Evolutionary conservation across 208 protist species (phyloP), one percentile per base, ranked within the genome.

Genomic region (Leishmania tropica): DNA sequence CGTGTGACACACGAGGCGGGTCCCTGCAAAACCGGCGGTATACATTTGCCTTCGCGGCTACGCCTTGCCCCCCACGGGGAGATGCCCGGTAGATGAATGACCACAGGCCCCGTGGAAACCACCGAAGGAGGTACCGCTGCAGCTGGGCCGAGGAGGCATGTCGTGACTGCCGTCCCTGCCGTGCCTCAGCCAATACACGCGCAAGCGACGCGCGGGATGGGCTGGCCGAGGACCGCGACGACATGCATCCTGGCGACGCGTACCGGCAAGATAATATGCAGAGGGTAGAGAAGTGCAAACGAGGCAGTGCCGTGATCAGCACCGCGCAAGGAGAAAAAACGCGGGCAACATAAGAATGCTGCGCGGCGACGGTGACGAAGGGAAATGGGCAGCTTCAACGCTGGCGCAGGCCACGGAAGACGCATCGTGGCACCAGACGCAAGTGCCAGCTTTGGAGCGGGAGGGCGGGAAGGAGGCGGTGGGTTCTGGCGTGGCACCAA

Each of bases 61-160:
- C 11, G 11, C 40, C 64, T 24, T 37, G 45, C 42, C 40, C 51
- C 24, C 19, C 53, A n/a, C 5, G 21, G 21, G 56, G n/a, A 3
- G 40, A n/a, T 1, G 24, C 40, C 13, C 42, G 51, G 58, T 84
- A 84, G 68, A 76, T 71, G 5, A 60, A 75, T 3, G 31, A n/a
- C 81, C 81, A 84, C 24, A 80, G 37, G 45, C 58, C 56, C 7
- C 56, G 65, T 47, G 81, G 81, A 62, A 80, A 84, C 81, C 81
- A 84, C 31, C 56, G 75, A 19, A 54, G 40, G 35, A 80, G 62
- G 13, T 77, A 80, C 17, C 70, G 40, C 70, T 72, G 81, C 17
- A 84, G 75, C 75, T 84, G 75, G 4, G 2, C 24, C 13, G 28
- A 70, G 1, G 75, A 56, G 42, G 72, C 53, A 21, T 48, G 40